These are phyloP conservation scores for Diaporthe caulivora DNA, from an alignment of 2,329 filamentous ascomycete species.

Conservation along the genomic window DNA sequence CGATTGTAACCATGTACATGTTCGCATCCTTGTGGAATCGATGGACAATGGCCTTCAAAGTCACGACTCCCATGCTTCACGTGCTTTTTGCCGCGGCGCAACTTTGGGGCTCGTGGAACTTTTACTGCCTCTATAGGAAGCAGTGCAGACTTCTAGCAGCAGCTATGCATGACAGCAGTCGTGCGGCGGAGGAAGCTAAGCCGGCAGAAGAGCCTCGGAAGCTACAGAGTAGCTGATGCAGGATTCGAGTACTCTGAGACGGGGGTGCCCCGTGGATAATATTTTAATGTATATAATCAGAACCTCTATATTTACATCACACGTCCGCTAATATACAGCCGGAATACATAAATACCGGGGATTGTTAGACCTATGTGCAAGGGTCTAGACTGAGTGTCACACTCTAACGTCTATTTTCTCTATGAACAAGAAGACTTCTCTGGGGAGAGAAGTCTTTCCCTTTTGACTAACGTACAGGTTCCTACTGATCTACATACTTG, in stretches of 20 bases:
- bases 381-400: no score
- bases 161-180: no score
- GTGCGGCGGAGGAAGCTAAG: background rate
- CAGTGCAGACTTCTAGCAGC: background rate
- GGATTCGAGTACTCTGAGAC: background rate
- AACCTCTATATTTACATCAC: background rate
- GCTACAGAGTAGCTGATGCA: background rate
- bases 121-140: slow-evolving; percentile 15
- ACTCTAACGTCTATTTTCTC: no score
- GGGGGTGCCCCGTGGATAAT: background rate
- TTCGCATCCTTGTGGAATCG: slow-evolving; percentile 22
- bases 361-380: background rate
- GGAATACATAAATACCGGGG: background rate
- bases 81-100: slow-evolving; percentile 25
- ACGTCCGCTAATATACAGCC: background rate
- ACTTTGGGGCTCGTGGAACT: slow-evolving; percentile 30
- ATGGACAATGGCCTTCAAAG: slow-evolving; percentile 32
- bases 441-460: no score
- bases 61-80: slow-evolving; percentile 31
- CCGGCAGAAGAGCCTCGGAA: background rate
- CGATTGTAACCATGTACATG: slow-evolving; percentile 29
- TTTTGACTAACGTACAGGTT: no score
- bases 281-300: no score
- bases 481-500: no score
- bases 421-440: no score